These are phyloP conservation scores for Brassica hybrid DNA, from an alignment of 441 rosid species.

Conservation along the genomic window DNA sequence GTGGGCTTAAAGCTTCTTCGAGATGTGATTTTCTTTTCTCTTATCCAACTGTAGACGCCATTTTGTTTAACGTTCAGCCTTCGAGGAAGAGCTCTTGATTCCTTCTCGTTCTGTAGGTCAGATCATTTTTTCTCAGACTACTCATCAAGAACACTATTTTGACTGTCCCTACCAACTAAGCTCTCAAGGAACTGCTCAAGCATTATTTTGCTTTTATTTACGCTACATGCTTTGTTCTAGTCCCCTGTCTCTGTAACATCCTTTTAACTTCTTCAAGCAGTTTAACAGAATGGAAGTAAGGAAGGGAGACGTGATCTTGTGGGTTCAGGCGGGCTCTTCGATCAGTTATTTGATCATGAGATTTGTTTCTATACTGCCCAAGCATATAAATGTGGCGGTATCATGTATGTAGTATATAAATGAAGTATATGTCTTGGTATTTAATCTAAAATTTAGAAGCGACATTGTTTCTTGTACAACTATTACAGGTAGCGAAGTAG, in stretches of 20 bases:
- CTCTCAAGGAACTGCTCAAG: slow-evolving; percentile 77
- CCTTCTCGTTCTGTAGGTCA: background rate
- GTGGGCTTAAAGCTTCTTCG: no score
- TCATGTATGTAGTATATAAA: no score
- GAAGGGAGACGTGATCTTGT: slow-evolving; percentile 75
- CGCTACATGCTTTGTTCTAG: background rate
- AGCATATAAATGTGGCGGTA: slow-evolving; percentile 40
- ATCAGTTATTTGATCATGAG: slow-evolving; percentile 79
- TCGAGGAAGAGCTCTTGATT: no score
- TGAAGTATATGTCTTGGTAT: no score
- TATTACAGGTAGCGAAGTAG: slow-evolving; percentile 50
- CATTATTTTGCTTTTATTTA: slow-evolving; percentile 31
- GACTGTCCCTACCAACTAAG: slow-evolving; percentile 91
- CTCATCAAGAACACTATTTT: slow-evolving; percentile 89
- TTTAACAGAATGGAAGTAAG: slow-evolving; percentile 64
- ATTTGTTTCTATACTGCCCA: slow-evolving; percentile 57
- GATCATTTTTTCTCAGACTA: slow-evolving; percentile 61
- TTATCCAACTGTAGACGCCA: no score
- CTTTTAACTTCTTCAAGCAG: slow-evolving; percentile 47
- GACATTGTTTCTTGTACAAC: slow-evolving; percentile 11
- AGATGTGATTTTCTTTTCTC: no score
- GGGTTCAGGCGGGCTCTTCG: slow-evolving; percentile 94
- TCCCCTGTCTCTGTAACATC: slow-evolving; percentile 1
- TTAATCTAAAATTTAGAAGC: no score
- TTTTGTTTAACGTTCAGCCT: no score